These are phyloP conservation scores for Fusarium sp. DNA, from an alignment of 2,329 filamentous ascomycete species.

Conservation along the genomic window DNA sequence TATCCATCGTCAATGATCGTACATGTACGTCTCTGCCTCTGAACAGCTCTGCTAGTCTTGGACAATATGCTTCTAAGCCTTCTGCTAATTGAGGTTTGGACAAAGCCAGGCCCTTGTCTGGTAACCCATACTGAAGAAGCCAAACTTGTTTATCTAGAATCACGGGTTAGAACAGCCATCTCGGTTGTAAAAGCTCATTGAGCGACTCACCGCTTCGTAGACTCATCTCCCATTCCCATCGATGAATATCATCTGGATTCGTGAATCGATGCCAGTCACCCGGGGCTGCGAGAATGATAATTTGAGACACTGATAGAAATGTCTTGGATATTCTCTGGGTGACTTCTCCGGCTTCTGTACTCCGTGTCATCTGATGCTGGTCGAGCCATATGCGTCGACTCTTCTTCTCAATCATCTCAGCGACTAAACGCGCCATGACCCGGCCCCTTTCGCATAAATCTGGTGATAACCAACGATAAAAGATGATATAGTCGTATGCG, in stretches of 20 bases:
- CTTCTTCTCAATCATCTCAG: conserved; percentile 16
- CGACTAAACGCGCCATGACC: conserved; percentile 17
- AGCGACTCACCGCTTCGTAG: conserved; percentile 9
- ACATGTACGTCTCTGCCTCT: conserved; percentile 3
- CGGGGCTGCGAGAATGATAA: background rate
- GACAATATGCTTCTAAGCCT: background rate
- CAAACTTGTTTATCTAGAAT: conserved; percentile 18
- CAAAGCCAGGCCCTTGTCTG: background rate
- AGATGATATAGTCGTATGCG: conserved; percentile 19
- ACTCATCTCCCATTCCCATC: conserved; percentile 28
- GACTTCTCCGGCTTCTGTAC: background rate
- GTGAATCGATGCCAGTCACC: conserved; percentile 13
- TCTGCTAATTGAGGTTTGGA: conserved; percentile 2
- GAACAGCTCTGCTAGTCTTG: conserved; percentile 7
- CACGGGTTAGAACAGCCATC: too few species aligned
- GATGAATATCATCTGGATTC: conserved; percentile 16
- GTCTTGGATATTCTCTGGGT: conserved; percentile 1
- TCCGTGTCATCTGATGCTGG: conserved; percentile 14
- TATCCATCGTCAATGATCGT: conserved; percentile 16
- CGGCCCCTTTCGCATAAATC: conserved; percentile 13
- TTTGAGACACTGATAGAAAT: conserved; percentile 1
- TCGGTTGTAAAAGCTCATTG: background rate
- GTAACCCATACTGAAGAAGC: conserved; percentile 16
- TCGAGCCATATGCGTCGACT: conserved; percentile 16
- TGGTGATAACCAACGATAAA: conserved; percentile 17